phyloP scores from a whole-genome alignment of 2,329 filamentous ascomycete genomes.

The Hypoxylon sp. region DNA sequence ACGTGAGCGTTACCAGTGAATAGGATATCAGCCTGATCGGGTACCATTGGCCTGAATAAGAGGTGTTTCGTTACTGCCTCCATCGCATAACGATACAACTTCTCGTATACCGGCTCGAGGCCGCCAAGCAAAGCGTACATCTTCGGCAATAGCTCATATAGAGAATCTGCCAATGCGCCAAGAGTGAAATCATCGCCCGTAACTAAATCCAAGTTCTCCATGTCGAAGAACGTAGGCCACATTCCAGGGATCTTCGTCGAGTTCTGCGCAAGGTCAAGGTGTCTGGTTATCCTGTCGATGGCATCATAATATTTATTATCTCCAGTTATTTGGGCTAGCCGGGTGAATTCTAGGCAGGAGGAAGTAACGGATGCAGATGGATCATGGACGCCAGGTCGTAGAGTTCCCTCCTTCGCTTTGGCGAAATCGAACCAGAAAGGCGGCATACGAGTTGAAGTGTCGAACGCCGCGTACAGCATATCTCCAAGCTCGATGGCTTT shows the following conservation, averaged over 20 bases:
- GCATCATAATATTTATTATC: slow-evolving; percentile 81
- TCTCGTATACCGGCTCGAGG: slow-evolving; percentile 69
- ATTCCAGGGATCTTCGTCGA: slow-evolving; percentile 78
- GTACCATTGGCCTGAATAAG: slow-evolving; percentile 78
- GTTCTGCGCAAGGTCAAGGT: slow-evolving; percentile 76
- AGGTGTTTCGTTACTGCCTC: slow-evolving; percentile 72
- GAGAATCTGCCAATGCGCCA: slow-evolving; percentile 67
- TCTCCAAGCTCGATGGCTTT: slow-evolving; percentile 63
- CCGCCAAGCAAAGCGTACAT: slow-evolving; percentile 77
- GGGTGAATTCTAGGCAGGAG: slow-evolving; percentile 77
- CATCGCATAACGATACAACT: slow-evolving; percentile 74
- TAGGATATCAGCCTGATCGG: slow-evolving; percentile 72
- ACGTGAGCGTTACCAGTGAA: slow-evolving; percentile 63
- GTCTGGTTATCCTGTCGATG: slow-evolving; percentile 78
- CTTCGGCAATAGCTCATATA: slow-evolving; percentile 73
- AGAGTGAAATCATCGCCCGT: slow-evolving; percentile 62
- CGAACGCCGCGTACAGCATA: slow-evolving; percentile 63
- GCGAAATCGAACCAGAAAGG: slow-evolving; percentile 70
- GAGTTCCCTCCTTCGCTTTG: slow-evolving; percentile 54
- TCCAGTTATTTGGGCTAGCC: slow-evolving; percentile 77
- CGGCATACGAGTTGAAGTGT: slow-evolving; percentile 65
- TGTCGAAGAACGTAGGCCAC: slow-evolving; percentile 79
- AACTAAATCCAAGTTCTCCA: slow-evolving; percentile 62
- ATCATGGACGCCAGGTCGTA: slow-evolving; percentile 54
- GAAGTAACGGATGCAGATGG: slow-evolving; percentile 65